Base-by-base conservation (phyloP, 805 yeast genomes). In the Yamadazyma paraphyllophila region DNA sequence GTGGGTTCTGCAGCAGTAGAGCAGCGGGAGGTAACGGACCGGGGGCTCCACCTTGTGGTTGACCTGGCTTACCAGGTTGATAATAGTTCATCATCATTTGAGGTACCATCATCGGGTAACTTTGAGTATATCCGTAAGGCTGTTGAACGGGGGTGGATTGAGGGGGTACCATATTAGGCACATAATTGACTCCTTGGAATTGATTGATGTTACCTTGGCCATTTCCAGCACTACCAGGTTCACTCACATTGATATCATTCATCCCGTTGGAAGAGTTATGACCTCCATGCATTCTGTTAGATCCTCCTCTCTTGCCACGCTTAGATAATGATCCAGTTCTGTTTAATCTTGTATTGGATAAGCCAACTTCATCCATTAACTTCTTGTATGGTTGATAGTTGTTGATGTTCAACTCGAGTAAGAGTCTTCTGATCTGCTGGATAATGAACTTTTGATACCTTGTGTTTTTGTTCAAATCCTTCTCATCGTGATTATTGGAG, bases 291-390 rank as follows among this genome's bases (percentile, higher is more conserved):
- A 37, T 41, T 14, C 45, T 36, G 13, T n/a, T n/a, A 36, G 49
- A 43, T 26, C 47, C 47, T 26, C 47, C 47, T 42, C 50, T 41
- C 24, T 47, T 52, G n/a, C 45, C 45, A 16, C 67, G 59, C 42
- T 54, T 54, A 10, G 59, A 56, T 14, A 51, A 39, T 4, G 65
- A 57, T 2, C 55, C 24, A 9, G 63, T 51, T 39, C 71, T 54
- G 40, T 61, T 61, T 36, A 68, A 51, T 40, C 73, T 55, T 39
- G 61, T 61, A 45, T 61, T 62, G 8, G 73, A 61, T 33, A 91
- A 69, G 2, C 97, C 97, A 50, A 90, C 92, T 63, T 92, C 98
- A 55, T 92, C 98, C 77, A 91, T 78, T 46, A 94, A 71, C 52
- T 96, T 81, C 59, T 88, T 87, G 65, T 88, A 88, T 30, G 85